Evolutionary conservation across 192 early-diverging fungal species (phyloP), one percentile per base, ranked within the genome.

Genomic region (Podila verticillata): DNA sequence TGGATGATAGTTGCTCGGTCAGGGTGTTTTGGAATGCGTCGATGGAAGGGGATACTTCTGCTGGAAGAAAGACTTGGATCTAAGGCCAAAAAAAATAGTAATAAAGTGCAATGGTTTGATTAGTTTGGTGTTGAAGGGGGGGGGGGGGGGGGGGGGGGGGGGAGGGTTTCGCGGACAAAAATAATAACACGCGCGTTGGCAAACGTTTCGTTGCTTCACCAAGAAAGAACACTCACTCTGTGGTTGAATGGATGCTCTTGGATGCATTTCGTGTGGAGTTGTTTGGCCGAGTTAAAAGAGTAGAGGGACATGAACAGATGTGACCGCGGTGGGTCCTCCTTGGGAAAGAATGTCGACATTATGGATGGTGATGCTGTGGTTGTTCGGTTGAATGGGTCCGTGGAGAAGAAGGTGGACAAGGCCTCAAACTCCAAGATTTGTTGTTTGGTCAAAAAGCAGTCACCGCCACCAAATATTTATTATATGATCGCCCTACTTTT

Each of bases 211-310:
- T 24, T 35, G 65, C 24, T 59, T 67, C n/a, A n/a, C 44, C 31
- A 34, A 60, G 60, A 66, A 57, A 74, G 20, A 54, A 54, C 39
- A 57, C 30, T 58, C 62, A 84, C 68, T 20, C 39, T 63, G 26
- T 84, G 78, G 56, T 84, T 84, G 36, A 81, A 81, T 19, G 83
- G 83, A 57, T 84, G 83, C n/a, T 72, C 48, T 6, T 49, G 29
- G 34, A 84, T 81, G 39, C 57, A 57, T 13, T 61, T 44, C 6
- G 36, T 44, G 62, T 84, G 83, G 0, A 79, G 61, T 28, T 74
- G 66, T 19, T 81, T 84, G 35, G 63, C 49, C 6, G 73, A 75
- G 54, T 64, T 65, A 64, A 75, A 73, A 0, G 78, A 81, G 36
- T 74, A 81, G 39, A 73, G 73, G 29, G 78, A 70, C 47, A 84